phyloP scores from a whole-genome alignment of 2,329 filamentous ascomycete species.

The Nemania sp. region DNA sequence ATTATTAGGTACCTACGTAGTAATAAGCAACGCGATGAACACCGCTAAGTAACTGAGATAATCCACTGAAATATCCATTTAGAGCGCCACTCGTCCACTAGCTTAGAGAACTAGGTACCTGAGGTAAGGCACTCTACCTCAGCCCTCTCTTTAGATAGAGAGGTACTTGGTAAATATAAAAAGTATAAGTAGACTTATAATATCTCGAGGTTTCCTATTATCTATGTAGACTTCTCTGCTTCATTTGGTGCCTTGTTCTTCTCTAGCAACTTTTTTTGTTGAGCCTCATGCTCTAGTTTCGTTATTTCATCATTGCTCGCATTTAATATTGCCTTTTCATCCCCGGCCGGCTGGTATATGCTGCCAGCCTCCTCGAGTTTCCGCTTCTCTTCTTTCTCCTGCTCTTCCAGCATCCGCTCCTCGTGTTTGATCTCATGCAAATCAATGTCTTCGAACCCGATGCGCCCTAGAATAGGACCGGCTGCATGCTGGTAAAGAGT shows the following conservation, averaged over 20 bases:
- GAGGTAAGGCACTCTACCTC: too few relatives aligned
- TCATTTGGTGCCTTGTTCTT: slow-evolving; percentile 9
- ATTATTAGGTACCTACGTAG: too few relatives aligned
- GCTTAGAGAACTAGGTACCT: too few relatives aligned
- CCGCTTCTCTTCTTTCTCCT: slow-evolving; percentile 45
- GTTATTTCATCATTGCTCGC: slow-evolving; percentile 38
- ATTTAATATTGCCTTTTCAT: slow-evolving; percentile 21
- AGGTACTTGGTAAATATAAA: too few relatives aligned
- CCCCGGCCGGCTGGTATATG: slow-evolving; percentile 24
- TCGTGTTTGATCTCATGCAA: slow-evolving; percentile 51
- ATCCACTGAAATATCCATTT: slow-evolving; percentile 2
- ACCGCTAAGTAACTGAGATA: neutral
- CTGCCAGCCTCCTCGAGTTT: slow-evolving; percentile 43
- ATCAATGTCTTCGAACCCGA: slow-evolving; percentile 77
- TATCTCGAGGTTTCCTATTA: neutral
- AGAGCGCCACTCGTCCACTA: neutral
- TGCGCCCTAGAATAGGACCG: slow-evolving; percentile 73
- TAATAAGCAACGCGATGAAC: too few relatives aligned
- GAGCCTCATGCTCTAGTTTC: slow-evolving; percentile 38
- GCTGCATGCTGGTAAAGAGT: slow-evolving; percentile 76
- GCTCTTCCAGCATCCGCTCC: slow-evolving; percentile 41
- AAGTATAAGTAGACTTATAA: neutral
- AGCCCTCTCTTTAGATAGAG: too few relatives aligned
- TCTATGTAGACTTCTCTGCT: neutral
- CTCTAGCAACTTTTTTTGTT: slow-evolving; percentile 28